Percentiles rank a stretch among this genome's conserved stretches.
phyloP scores from a whole-genome alignment of 345 rosid genomes.

The Brassica carinata region DNA sequence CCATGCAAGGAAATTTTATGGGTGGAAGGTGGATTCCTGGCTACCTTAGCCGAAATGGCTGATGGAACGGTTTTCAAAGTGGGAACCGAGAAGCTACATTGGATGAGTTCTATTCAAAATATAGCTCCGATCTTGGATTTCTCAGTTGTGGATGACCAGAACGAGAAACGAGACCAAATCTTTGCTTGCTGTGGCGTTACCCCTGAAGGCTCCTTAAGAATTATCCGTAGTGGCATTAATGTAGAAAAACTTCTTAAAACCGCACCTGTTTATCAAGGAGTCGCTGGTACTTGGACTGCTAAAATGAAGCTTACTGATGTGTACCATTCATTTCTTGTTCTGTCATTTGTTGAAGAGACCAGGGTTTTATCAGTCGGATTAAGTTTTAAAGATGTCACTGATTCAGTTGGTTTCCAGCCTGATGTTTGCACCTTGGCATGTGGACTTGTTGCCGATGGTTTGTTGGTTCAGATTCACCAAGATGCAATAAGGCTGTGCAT shows the following conservation, averaged over 20 bases:
- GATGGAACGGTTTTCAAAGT: slow-evolving; percentile 85
- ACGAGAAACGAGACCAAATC: slow-evolving; percentile 87
- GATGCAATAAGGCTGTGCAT: slow-evolving; percentile 84
- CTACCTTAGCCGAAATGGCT: slow-evolving; percentile 87
- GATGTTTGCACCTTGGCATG: slow-evolving; percentile 95
- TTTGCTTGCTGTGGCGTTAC: slow-evolving; percentile 97
- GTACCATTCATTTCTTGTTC: slow-evolving; percentile 90
- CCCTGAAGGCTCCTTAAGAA: slow-evolving; percentile 92
- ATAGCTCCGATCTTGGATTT: slow-evolving; percentile 93
- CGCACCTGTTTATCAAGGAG: slow-evolving; percentile 85
- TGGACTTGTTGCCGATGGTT: slow-evolving; percentile 83
- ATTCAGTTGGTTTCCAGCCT: slow-evolving; percentile 89
- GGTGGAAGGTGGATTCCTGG: slow-evolving; percentile 82
- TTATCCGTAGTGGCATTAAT: slow-evolving; percentile 80
- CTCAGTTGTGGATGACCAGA: slow-evolving; percentile 80
- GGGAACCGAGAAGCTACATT: slow-evolving; percentile 64
- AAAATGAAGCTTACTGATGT: slow-evolving; percentile 69
- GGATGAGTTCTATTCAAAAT: slow-evolving; percentile 70
- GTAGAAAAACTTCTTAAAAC: slow-evolving; percentile 87
- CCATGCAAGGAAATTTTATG: slow-evolving; percentile 89
- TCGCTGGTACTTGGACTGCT: slow-evolving; percentile 91
- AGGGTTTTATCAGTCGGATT: slow-evolving; percentile 93
- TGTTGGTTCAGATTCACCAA: slow-evolving; percentile 86
- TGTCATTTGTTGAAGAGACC: slow-evolving; percentile 97
- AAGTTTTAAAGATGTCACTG: slow-evolving; percentile 93